These are phyloP conservation scores for Suillus lakei DNA, from an alignment of 768 basidiomycete species.

Conservation along the genomic window DNA sequence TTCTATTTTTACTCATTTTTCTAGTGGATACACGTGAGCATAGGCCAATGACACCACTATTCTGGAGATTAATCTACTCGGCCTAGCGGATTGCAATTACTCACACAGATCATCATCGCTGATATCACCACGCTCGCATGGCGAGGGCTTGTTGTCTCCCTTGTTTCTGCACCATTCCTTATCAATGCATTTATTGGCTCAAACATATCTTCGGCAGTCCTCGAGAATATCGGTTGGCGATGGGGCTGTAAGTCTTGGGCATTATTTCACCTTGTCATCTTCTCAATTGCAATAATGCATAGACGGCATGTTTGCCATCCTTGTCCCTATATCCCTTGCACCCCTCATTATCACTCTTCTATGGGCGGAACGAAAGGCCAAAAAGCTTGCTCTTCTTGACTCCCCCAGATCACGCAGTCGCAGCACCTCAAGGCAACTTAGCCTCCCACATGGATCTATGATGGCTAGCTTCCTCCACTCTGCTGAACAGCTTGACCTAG, in stretches of 20 bases:
- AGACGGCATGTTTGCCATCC: conserved; percentile 64
- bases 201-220: conserved; percentile 54
- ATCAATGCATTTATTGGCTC: conserved; percentile 70
- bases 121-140: conserved; percentile 63
- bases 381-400: conserved; percentile 39
- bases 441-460: not conserved
- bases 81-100: conserved; percentile 59
- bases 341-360: conserved; percentile 59
- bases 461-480: conserved; percentile 20
- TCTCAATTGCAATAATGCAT: conserved; percentile 5
- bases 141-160: conserved; percentile 54
- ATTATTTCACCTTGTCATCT: not conserved
- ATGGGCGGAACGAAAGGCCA: conserved; percentile 58
- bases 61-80: not conserved
- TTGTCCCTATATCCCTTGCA: conserved; percentile 52
- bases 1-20: conserved; percentile 25
- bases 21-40: conserved; percentile 63
- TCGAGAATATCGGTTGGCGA: conserved; percentile 59
- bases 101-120: conserved; percentile 67
- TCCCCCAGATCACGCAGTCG: not conserved
- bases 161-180: conserved; percentile 57
- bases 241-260: conserved; percentile 62
- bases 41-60: conserved; percentile 12
- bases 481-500: conserved; percentile 47
- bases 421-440: not conserved